These are phyloP conservation scores for Sarocladium kiliense DNA, from an alignment of 2,329 filamentous ascomycete species.

Conservation along the genomic window DNA sequence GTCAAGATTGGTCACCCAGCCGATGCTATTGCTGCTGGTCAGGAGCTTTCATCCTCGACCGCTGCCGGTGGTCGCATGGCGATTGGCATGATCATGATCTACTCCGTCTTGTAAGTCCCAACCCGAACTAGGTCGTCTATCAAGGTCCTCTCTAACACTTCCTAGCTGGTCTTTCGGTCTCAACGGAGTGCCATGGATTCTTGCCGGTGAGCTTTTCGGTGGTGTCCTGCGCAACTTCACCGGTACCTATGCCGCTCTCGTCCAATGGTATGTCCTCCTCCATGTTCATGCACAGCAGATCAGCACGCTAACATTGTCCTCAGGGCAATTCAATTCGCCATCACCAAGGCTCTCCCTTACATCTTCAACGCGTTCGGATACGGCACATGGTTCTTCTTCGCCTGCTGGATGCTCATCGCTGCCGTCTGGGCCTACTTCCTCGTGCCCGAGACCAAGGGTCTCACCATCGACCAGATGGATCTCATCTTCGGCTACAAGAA, in stretches of 20 bases:
- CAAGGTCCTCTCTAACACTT: background rate
- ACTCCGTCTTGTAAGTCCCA: constrained; percentile 43
- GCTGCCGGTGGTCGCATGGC: constrained; percentile 45
- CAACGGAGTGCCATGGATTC: constrained; percentile 41
- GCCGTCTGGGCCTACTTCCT: constrained; percentile 45
- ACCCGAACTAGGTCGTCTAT: background rate
- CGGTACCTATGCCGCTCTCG: constrained; percentile 33
- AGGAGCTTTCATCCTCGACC: constrained; percentile 62
- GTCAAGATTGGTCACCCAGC: constrained; percentile 37
- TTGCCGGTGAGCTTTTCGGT: constrained; percentile 39
- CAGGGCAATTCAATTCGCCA: constrained; percentile 23
- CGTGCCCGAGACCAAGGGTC: constrained; percentile 50
- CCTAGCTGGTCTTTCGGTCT: constrained; percentile 37
- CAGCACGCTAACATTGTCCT: constrained; percentile 9
- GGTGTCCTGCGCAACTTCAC: constrained; percentile 36
- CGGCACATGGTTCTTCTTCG: constrained; percentile 55
- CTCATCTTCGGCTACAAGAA: constrained; percentile 20
- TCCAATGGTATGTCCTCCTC: constrained; percentile 58
- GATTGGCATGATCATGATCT: constrained; percentile 50
- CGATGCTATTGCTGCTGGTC: constrained; percentile 23
- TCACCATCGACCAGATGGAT: constrained; percentile 49
- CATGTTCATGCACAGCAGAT: no score
- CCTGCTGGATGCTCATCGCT: constrained; percentile 42
- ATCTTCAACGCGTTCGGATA: constrained; percentile 39
- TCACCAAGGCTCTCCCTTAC: constrained; percentile 38